A percentile compares a stretch with the other conserved stretches of the same genome.
Conservation (phyloP, 768 basidiomycete genomes). For the Xerocomellus amylosporus region DNA sequence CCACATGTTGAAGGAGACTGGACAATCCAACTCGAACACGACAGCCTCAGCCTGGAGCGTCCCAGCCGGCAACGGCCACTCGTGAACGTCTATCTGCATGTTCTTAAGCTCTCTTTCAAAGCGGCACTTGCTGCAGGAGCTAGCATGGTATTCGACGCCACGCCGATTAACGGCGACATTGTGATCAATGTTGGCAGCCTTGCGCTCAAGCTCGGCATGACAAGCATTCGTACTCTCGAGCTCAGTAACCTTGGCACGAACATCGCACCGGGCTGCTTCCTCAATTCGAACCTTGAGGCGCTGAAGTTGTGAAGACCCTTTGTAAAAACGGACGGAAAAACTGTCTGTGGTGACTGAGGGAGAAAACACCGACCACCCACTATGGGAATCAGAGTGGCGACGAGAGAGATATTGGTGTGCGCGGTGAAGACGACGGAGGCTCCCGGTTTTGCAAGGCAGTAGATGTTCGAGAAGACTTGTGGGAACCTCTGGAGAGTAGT, state of each 20-base stretch:
- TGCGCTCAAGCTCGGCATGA: slow-evolving; percentile 16
- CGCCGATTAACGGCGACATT: neutral
- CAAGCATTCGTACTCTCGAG: slow-evolving; percentile 22
- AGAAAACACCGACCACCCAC: slow-evolving; percentile 35
- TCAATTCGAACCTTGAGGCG: slow-evolving; percentile 32
- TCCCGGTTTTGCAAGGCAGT: slow-evolving; percentile 27
- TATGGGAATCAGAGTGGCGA: slow-evolving; percentile 22
- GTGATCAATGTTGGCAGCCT: slow-evolving; percentile 10
- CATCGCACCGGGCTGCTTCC: slow-evolving; percentile 16
- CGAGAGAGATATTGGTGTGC: slow-evolving; percentile 32
- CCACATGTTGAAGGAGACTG: too few species aligned
- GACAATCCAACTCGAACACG: too few species aligned
- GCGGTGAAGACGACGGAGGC: slow-evolving; percentile 27
- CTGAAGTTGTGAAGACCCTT: slow-evolving; percentile 20
- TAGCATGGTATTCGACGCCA: neutral
- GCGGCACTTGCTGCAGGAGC: slow-evolving; percentile 31
- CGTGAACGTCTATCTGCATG: slow-evolving; percentile 37
- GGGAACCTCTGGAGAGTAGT: slow-evolving; percentile 36
- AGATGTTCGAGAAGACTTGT: slow-evolving; percentile 23
- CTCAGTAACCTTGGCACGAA: slow-evolving; percentile 28
- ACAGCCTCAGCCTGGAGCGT: slow-evolving; percentile 22
- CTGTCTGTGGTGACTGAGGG: slow-evolving; percentile 7
- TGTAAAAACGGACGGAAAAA: slow-evolving; percentile 39
- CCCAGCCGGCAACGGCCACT: slow-evolving; percentile 45
- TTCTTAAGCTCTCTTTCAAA: slow-evolving; percentile 13